phyloP scores from a whole-genome alignment of 768 basidiomycete genomes.

The Clavaria fumosa region DNA sequence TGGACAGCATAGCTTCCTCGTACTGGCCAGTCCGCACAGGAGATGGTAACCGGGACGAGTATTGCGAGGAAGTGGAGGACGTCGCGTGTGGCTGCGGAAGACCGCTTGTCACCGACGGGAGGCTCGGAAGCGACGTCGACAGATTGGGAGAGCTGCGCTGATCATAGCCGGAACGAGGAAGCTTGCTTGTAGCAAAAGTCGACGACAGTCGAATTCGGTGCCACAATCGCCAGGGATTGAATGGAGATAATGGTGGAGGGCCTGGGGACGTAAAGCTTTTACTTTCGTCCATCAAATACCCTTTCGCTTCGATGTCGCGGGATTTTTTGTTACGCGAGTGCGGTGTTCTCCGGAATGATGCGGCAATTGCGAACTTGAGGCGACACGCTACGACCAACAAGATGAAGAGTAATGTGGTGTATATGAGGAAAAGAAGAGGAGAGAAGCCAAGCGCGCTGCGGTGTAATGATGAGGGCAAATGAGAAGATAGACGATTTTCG shows the following conservation, averaged over 20 bases:
- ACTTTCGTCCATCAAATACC: slow-evolving; percentile 40
- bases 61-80: slow-evolving; percentile 25
- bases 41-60: slow-evolving; percentile 33
- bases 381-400: slow-evolving; percentile 34
- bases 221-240: slow-evolving; percentile 22
- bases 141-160: slow-evolving; percentile 24
- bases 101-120: no score
- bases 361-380: slow-evolving; percentile 39
- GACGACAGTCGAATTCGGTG: slow-evolving; percentile 23
- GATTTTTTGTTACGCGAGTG: slow-evolving; percentile 15
- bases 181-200: no score
- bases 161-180: no score
- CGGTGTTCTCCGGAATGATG: slow-evolving; percentile 29
- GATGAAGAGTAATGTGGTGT: slow-evolving; percentile 27
- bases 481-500: slow-evolving; percentile 50
- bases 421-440: slow-evolving; percentile 45
- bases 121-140: slow-evolving; percentile 21
- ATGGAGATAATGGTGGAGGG: slow-evolving; percentile 17
- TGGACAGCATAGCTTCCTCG: slow-evolving; percentile 20
- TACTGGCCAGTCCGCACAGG: slow-evolving; percentile 24
- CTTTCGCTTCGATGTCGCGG: slow-evolving; percentile 17
- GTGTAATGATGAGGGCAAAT: slow-evolving; percentile 47
- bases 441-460: slow-evolving; percentile 61
- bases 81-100: no score
- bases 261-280: slow-evolving; percentile 12